Conservation (phyloP, 1,284 basidiomycete genomes). For the Trametes hirsuta region DNA sequence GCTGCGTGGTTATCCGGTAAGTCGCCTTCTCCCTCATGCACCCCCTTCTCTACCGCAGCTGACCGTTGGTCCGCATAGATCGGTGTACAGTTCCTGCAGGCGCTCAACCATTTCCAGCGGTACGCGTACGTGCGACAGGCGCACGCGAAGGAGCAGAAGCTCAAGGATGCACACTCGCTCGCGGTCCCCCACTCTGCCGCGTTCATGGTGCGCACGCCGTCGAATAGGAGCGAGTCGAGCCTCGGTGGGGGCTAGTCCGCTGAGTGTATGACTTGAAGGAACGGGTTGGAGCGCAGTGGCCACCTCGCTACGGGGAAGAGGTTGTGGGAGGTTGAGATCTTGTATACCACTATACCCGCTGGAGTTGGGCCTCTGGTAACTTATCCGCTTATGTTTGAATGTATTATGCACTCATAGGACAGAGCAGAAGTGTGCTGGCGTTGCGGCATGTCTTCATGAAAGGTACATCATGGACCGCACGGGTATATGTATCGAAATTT, state of each 20-base stretch:
- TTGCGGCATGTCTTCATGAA: too few relatives aligned
- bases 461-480: too few relatives aligned
- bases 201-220: constrained; percentile 44
- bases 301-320: neutral
- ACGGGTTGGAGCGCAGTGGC: too few relatives aligned
- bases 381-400: constrained; percentile 1
- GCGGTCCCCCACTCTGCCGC: constrained; percentile 37
- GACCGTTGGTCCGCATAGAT: constrained; percentile 52
- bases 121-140: constrained; percentile 83
- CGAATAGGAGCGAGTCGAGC: constrained; percentile 53
- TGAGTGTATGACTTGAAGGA: too few relatives aligned
- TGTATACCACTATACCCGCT: constrained; percentile 8
- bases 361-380: neutral
- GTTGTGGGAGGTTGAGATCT: neutral
- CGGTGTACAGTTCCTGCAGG: constrained; percentile 81
- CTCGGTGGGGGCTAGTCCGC: constrained; percentile 37
- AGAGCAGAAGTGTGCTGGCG: neutral
- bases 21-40: constrained; percentile 31
- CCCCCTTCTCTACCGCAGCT: neutral
- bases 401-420: neutral
- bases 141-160: constrained; percentile 55
- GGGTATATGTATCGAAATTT: too few relatives aligned
- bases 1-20: constrained; percentile 74
- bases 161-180: constrained; percentile 41
- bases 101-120: constrained; percentile 91